Base-by-base conservation (phyloP, 2,329 filamentous ascomycete species). In the Hirsutella minnesotensis region DNA sequence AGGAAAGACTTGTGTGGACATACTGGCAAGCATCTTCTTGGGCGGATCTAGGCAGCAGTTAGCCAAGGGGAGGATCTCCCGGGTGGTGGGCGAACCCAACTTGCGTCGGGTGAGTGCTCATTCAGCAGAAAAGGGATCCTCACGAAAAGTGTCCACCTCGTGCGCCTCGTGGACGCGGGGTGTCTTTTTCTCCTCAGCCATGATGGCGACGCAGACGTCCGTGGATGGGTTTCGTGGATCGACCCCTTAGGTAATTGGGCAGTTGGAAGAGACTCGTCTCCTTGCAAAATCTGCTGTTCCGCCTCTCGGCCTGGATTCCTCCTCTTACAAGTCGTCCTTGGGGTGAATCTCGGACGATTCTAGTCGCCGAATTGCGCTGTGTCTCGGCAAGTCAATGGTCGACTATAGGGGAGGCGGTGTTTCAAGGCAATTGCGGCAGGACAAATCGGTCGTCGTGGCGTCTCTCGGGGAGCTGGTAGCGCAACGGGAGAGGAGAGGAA, bases 101-200 rank as follows among this genome's bases (percentile, higher is more conserved):
- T 12, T 9, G 13, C n/a, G 13, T 15, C 13, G 13, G 3, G n/a
- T 16, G 2, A 15, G 31, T 15, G 13, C 31, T 34, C 31, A 13
- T 35, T 2, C 2, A 9, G 19, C n/a, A 21, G 18, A 20, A 5
- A 44, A 7, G 31, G n/a, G 8, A 35, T 43, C 42, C 77, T 72
- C 65, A 81, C 77, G 75, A 57, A 69, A 86, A 18, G 83, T 88
- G 63, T 86, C 80, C 53, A 87, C 82, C 58, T 80, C 66, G 63
- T 87, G 83, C 56, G 83, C 82, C 70, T 88, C 84, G 47, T 73
- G 71, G 55, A 88, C 83, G 55, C 80, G 39, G 73, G 75, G 52
- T 54, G 57, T 60, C 69, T 52, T 53, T 49, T 61, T 51, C 45
- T 63, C 61, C 49, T 56, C 64, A 56, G 66, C 66, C 72, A 76